Conservation (phyloP, 1,284 basidiomycete species). For the Phlebopus sp. region DNA sequence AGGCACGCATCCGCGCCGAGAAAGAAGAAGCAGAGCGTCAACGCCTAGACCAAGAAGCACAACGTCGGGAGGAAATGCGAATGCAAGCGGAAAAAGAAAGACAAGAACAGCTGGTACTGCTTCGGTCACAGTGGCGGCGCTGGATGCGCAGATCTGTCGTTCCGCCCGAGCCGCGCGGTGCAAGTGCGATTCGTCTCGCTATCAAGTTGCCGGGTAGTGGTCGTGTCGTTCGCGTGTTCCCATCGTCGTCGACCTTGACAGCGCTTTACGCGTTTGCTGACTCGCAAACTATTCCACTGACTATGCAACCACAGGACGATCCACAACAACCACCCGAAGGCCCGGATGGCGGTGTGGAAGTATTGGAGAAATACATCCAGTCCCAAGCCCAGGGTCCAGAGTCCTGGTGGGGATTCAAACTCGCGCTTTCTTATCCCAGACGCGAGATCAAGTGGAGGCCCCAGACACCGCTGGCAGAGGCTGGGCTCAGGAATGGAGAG, state of each 20-base stretch:
- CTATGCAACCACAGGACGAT: slow-evolving; percentile 39
- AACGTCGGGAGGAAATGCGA: slow-evolving; percentile 26
- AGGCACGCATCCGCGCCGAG: slow-evolving; percentile 49
- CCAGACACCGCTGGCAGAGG: slow-evolving; percentile 42
- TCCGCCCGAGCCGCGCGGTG: slow-evolving; percentile 33
- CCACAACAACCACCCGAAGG: slow-evolving; percentile 40
- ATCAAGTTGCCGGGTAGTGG: slow-evolving; percentile 66
- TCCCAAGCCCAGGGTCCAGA: slow-evolving; percentile 29
- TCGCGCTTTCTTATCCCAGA: slow-evolving; percentile 70
- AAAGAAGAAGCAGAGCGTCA: slow-evolving; percentile 33
- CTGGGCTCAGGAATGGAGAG: slow-evolving; percentile 60
- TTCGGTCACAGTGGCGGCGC: slow-evolving; percentile 47
- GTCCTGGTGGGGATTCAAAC: slow-evolving; percentile 70
- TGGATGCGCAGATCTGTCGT: slow-evolving; percentile 45
- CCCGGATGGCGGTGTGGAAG: slow-evolving; percentile 34
- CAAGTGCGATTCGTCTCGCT: slow-evolving; percentile 52
- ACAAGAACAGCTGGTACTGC: slow-evolving; percentile 29
- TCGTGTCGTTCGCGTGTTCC: slow-evolving; percentile 59
- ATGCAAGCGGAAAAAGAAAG: slow-evolving; percentile 31
- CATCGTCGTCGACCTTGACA: slow-evolving; percentile 49
- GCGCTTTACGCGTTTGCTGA: slow-evolving; percentile 72
- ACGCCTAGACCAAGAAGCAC: slow-evolving; percentile 30
- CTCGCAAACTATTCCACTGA: slow-evolving; percentile 42
- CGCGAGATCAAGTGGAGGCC: slow-evolving; percentile 55
- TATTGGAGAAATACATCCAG: slow-evolving; percentile 41